Base-by-base conservation (phyloP, 306 rosid genomes). In the Sphenostylis stenocarpa region DNA sequence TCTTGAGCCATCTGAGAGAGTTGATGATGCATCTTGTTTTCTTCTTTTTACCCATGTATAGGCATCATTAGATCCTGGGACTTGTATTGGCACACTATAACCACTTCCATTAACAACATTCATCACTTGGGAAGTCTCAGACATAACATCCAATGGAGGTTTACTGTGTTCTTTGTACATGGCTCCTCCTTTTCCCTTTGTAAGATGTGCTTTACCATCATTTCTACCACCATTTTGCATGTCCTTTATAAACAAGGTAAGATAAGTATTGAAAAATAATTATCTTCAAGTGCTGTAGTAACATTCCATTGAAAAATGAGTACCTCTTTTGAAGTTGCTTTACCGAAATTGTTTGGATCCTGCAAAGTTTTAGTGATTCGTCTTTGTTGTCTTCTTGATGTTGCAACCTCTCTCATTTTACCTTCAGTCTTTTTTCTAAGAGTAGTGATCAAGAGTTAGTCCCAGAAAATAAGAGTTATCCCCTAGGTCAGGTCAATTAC, bases 1-100 rank as follows among this genome's bases (percentile, higher is more conserved):
- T 79, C 76, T 89, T 43, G 93, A 87, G 12, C 98, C 92, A 69
- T 91, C 97, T 55, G 99, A 96, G 67, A 96, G 52, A 11, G 89
- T 82, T 14, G 99, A 96, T 51, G 87, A 74, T 63, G 78, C 80
- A 34, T 86, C 97, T 51, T 80, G 90, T 17, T 85, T 88, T 86
- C 88, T 82, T 73, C 86, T 87, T 77, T 83, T 85, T 4, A 84
- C 92, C 97, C 97, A 95, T 33, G 91, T 47, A 82, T 84, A 88
- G 39, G 91, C 93, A 57, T 87, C 78, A 23, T 83, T 86, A 67
- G 96, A 86, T 16, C 86, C 97, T 9, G 82, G 61, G 36, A 78
- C 62, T 19, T 86, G 90, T n/a, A 52, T 13, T 11, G 91, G 88
- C 41, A 87, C 81, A 49, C 87, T 84, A 17, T 78, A 86, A 15